Conservation (phyloP, 495 filamentous ascomycete species). For the Aspergillus hancockii region DNA sequence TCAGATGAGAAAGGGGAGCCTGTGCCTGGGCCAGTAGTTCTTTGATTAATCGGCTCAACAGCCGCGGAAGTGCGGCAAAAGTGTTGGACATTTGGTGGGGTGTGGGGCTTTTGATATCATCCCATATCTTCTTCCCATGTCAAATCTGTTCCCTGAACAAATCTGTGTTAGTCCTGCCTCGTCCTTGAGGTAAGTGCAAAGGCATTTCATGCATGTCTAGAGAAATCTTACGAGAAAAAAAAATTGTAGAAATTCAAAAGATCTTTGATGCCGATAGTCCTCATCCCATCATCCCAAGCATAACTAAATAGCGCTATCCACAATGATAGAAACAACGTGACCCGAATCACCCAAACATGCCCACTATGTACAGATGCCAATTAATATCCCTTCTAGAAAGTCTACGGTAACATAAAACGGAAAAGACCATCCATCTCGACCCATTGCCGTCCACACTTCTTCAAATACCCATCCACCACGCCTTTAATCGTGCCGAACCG, state of each 20-base stretch:
- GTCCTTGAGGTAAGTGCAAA: background rate
- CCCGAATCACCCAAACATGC: background rate
- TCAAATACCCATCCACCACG: constrained; percentile 84
- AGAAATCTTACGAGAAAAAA: no score
- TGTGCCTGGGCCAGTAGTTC: background rate
- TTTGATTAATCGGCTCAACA: background rate
- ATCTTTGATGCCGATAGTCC: background rate
- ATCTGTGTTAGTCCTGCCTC: constrained; percentile 8
- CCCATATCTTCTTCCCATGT: background rate
- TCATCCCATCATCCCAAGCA: constrained; percentile 10
- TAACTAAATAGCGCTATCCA: constrained; percentile 11
- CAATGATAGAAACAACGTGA: constrained; percentile 4
- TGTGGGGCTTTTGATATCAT: constrained; percentile 1
- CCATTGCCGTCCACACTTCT: constrained; percentile 92
- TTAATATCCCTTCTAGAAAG: background rate
- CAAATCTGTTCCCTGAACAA: background rate
- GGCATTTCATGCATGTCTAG: no score
- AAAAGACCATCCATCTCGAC: constrained; percentile 95
- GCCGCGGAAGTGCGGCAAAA: background rate
- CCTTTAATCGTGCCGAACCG: constrained; percentile 74
- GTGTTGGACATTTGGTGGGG: constrained; percentile 5
- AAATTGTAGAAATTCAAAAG: background rate
- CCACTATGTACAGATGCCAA: constrained; percentile 19
- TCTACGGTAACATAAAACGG: constrained; percentile 58
- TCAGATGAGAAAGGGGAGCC: background rate